Base-by-base conservation (phyloP, 1,284 basidiomycete species). In the Ganoderma lucidum region DNA sequence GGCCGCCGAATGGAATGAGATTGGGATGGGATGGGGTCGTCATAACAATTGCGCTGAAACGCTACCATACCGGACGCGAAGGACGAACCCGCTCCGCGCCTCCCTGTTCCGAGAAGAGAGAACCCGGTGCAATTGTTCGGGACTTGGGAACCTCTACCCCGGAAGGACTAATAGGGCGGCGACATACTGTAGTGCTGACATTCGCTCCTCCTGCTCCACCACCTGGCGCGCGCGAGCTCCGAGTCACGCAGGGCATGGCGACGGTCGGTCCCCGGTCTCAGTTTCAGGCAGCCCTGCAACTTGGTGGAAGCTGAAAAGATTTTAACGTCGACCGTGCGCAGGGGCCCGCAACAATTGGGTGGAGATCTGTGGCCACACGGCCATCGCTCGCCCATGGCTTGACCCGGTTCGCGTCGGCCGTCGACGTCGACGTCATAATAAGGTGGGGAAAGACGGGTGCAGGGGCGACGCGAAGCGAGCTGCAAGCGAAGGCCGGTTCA, bases 41-140 rank as follows among this genome's bases (percentile, higher is more conserved):
- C 68, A 69, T 69, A 66, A 66, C 65, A 66, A 66, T 66, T 66
- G 59, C 58, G 59, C 51, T 51, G 45, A 55, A 62, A 59, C 64
- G n/a, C 23, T 51, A 8, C 23, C 23, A 28, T 23, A 4, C 23
- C 48, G 14, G 41, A 44, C 39, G 55, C 48, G 53, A 55, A 17
- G 2, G 12, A 35, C 35, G 12, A 39, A 59, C 35, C 14, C 14
- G 53, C 55, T 39, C 62, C 62, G 62, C 15, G 44, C 62, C 23
- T 23, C 48, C 23, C 48, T 48, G 48, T 51, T 51, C 48, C 48
- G 48, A 51, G 48, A 51, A 9, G 10, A 51, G 48, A 9, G 48
- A 51, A 28, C 48, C 5, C 10, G 5, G 10, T 9, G 48, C 23
- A 51, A 51, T 51, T 51, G 48, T 51, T 51, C 48, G 23, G 48